Base-by-base conservation (phyloP, 164 flowering plant species). In the Malania oleifera region DNA sequence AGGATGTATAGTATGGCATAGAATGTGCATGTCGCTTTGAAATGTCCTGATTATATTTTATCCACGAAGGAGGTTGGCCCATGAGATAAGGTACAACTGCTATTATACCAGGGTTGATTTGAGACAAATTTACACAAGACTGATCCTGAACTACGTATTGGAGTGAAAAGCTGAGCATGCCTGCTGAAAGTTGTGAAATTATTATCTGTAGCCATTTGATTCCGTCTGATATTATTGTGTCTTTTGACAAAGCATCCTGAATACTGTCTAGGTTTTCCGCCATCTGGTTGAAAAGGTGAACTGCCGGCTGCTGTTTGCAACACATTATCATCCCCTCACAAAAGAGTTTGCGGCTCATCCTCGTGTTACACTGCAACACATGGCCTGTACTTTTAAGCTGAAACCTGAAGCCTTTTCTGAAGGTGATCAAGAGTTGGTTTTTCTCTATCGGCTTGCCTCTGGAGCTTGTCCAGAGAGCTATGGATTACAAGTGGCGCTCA, bases 381-480 rank as follows among this genome's bases (percentile, higher is more conserved):
- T 93, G 99, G 87, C 93, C 39, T 90, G 91, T 46, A 40, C 84
- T 41, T 78, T 90, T 44, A 72, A 67, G 68, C 51, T 67, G 24
- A 78, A 68, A 38, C 29, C 73, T 2, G 68, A 67, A 26, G 45
- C 48, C 52, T n/a, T 62, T 26, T 67, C 69, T 11, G 22, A 37
- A 53, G 68, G 54, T 12, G 75, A 80, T 6, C 64, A 73, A 57
- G 84, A 86, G 53, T 70, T 95, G 54, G 85, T 89, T 56, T 95
- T 95, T 39, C 84, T 95, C 1, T 95, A 91, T 67, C 78, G 77
- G 28, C 88, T 91, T 27, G 46, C 86, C 34, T 71, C 80, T 27
- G 99, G 99, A 60, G 84, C 97, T 40, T 95, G 97, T 58, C 97
- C 96, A 19, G 91, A 82, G 72, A 95, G 99, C 70, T 91, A 95